Evolutionary conservation across 257 asterid species (phyloP), one percentile per base, ranked within the genome.

Genomic region (Gynochthodes officinalis): DNA sequence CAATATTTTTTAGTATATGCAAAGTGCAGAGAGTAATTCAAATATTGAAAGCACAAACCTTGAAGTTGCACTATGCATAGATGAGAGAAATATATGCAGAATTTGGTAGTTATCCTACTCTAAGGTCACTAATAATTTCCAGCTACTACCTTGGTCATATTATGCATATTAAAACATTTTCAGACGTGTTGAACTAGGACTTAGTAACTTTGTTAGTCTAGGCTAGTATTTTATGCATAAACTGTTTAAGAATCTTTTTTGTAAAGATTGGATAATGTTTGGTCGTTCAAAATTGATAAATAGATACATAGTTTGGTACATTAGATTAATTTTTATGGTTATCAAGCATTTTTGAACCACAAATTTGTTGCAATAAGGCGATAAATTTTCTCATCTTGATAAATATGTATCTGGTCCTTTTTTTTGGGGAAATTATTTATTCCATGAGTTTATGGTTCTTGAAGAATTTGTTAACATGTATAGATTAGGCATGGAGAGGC

Each of bases 401-500:
- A 32, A 43, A 25, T n/a, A n/a, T 43, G 28, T 42, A 59, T 70
- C 43, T 28, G 19, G 55, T 71, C 28, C 30, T 40, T 28, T 46
- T 35, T 42, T 67, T 40, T 42, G 42, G 25, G 23, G n/a, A n/a
- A 43, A 40, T 53, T 40, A 39, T 46, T 9, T 58, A 21, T 66
- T 57, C 9, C 40, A 15, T 61, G 5, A 21, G 15, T 60, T 49
- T 15, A 39, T 35, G 53, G 66, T 28, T 25, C 9, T 49, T 66
- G 15, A 70, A 52, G 53, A 60, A 35, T 78, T 71, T 49, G 75
- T 65, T 54, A 27, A 69, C 60, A 67, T 71, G 67, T 85, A 84
- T 86, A 91, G 99, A 94, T 94, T 83, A 89, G 93, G 85, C 96
- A 87, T 82, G 99, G 99, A 72, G 99, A 94, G 84, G 99, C 99